Conservation (phyloP, 2,329 filamentous ascomycete genomes). For the Fusarium burgessii region DNA sequence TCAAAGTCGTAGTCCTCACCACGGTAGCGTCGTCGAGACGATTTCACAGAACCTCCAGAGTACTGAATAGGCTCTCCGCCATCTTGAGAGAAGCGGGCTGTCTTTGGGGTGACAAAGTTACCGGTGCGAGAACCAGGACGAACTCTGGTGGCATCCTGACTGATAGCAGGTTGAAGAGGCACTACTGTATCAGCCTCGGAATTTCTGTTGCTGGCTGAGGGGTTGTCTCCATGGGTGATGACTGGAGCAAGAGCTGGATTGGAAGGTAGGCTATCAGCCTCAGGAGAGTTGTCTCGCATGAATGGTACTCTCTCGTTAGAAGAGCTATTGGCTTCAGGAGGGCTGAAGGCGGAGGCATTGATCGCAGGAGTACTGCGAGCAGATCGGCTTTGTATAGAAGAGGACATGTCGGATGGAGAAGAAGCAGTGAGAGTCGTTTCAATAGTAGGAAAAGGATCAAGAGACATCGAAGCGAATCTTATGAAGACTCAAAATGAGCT, state of each 20-base stretch:
- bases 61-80: conserved; percentile 41
- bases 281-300: conserved; percentile 20
- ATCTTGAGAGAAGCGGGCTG: conserved; percentile 37
- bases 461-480: conserved; percentile 25
- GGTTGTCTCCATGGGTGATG: conserved; percentile 21
- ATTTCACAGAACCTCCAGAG: conserved; percentile 38
- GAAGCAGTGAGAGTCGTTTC: conserved; percentile 28
- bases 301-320: conserved; percentile 28
- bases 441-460: conserved; percentile 32
- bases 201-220: conserved; percentile 5
- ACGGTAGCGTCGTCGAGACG: conserved; percentile 36
- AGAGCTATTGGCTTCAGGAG: conserved; percentile 35
- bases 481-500: conserved; percentile 5
- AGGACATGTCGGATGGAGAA: conserved; percentile 36
- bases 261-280: conserved; percentile 11
- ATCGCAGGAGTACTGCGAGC: conserved; percentile 43
- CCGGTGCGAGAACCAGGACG: conserved; percentile 37
- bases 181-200: conserved; percentile 40
- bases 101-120: conserved; percentile 28
- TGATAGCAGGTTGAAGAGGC: conserved; percentile 35
- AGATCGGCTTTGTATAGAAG: conserved; percentile 36
- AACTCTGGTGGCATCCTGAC: conserved; percentile 35
- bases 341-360: conserved; percentile 31
- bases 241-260: conserved; percentile 22
- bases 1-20: conserved; percentile 45